phyloP scores from a whole-genome alignment of 108 stramenopile genomes.

The Parietichytrium sp. region DNA sequence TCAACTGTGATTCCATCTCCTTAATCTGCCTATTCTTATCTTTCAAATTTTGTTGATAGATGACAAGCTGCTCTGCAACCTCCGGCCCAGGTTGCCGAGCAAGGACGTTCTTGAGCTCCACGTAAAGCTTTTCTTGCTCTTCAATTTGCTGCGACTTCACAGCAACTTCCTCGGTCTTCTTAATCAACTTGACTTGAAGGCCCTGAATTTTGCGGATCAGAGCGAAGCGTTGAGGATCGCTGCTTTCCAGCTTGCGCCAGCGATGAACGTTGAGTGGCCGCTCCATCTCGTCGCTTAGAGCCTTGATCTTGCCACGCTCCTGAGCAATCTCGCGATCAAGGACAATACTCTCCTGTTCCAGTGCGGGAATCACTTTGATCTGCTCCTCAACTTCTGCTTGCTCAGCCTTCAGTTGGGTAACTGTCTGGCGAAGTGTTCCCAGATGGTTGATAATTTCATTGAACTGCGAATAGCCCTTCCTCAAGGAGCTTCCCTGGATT shows the following conservation, averaged over 20 bases:
- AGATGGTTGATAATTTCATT: constrained; percentile 15
- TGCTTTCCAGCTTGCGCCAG: constrained; percentile 62
- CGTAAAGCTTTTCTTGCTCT: constrained; percentile 65
- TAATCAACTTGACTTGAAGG: constrained; percentile 55
- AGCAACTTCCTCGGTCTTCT: constrained; percentile 54
- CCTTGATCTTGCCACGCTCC: constrained; percentile 55
- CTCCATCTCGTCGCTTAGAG: constrained; percentile 62
- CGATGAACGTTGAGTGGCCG: constrained; percentile 69
- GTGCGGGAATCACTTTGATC: constrained; percentile 42
- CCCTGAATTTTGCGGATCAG: constrained; percentile 54
- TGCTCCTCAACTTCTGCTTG: constrained; percentile 43
- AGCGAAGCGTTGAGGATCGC: constrained; percentile 63
- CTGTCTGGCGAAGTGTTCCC: constrained; percentile 42
- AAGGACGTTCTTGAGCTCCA: constrained; percentile 62
- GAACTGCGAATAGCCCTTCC: constrained; percentile 60
- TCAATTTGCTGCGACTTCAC: constrained; percentile 56
- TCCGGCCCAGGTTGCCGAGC: constrained; percentile 65
- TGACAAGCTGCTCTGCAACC: constrained; percentile 57
- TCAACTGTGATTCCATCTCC: constrained; percentile 63
- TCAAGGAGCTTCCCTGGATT: constrained; percentile 54
- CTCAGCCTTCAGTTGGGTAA: constrained; percentile 47
- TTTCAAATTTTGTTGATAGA: constrained; percentile 60
- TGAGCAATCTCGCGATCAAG: constrained; percentile 58
- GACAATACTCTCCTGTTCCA: constrained; percentile 38
- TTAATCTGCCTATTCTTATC: constrained; percentile 64